A percentile compares a stretch with the other conserved stretches of the same genome.
phyloP scores from a whole-genome alignment of 257 asterid species.

The Fraxinus excelsior region DNA sequence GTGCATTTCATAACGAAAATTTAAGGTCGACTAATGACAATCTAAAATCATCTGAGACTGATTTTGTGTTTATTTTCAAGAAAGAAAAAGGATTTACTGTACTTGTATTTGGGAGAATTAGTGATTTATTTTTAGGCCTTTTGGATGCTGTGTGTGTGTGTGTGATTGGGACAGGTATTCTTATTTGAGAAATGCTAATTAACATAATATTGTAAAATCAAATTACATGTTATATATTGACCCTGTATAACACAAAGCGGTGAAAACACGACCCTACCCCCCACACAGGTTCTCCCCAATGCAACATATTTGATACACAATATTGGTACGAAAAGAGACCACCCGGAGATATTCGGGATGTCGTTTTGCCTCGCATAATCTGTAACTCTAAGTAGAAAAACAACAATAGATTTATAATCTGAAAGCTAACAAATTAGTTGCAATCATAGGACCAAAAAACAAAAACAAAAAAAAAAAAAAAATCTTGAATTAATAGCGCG shows the following conservation, averaged over 20 bases:
- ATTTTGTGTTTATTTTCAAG: too few species aligned
- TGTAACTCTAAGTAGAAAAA: background rate
- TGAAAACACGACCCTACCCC: background rate
- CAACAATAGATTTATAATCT: background rate
- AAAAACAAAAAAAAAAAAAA: background rate
- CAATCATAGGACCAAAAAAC: background rate
- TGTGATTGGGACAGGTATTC: too few species aligned
- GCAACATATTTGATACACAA: background rate
- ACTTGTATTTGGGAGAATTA: background rate
- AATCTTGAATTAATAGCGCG: background rate
- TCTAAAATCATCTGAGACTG: background rate
- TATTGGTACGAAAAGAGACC: background rate
- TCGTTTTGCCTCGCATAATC: background rate
- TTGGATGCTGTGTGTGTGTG: too few species aligned
- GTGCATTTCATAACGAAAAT: background rate
- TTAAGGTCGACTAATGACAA: background rate
- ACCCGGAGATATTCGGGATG: background rate
- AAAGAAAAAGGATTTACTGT: too few species aligned
- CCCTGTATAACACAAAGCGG: too few species aligned
- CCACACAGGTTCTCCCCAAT: background rate
- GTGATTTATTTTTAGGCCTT: background rate
- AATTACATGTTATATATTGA: too few species aligned
- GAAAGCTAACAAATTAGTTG: background rate
- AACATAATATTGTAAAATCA: too few species aligned
- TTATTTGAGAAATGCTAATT: too few species aligned